Evolutionary conservation across 1,284 basidiomycete species (phyloP).

Genomic region (Kalmanozyma brasiliensis): DNA sequence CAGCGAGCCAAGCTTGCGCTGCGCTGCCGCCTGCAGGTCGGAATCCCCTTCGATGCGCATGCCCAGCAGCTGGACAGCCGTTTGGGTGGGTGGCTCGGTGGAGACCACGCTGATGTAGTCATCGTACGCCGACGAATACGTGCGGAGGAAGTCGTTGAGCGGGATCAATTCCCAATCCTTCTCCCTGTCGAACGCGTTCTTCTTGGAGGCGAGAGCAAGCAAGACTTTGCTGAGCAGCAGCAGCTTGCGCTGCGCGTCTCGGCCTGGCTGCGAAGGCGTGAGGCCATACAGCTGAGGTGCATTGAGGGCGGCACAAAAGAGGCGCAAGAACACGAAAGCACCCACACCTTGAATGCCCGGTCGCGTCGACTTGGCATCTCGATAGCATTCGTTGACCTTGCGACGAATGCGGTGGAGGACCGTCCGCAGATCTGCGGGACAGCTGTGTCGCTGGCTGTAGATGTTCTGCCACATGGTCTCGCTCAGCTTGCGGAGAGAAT

Average conservation of each 20-base stretch:
- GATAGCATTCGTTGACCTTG: constrained; percentile 55
- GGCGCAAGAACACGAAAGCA: constrained; percentile 59
- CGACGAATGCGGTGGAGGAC: constrained; percentile 50
- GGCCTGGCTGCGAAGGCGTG: constrained; percentile 32
- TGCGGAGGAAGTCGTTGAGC: constrained; percentile 46
- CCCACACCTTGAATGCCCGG: constrained; percentile 61
- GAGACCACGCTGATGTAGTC: constrained; percentile 61
- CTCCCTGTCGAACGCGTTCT: constrained; percentile 51
- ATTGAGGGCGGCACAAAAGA: constrained; percentile 61
- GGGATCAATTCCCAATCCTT: constrained; percentile 55
- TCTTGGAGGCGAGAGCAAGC: constrained; percentile 57
- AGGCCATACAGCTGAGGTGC: constrained; percentile 60
- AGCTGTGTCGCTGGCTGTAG: constrained; percentile 55
- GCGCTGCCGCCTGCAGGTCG: constrained; percentile 39
- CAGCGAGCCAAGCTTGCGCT: constrained; percentile 17
- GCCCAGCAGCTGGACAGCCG: constrained; percentile 19
- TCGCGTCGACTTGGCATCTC: constrained; percentile 27
- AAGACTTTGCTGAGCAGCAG: constrained; percentile 55
- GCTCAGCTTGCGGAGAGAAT: constrained; percentile 43
- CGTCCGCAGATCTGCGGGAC: constrained; percentile 54
- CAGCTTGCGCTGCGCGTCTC: constrained; percentile 37
- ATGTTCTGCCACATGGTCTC: constrained; percentile 57
- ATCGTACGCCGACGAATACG: constrained; percentile 54
- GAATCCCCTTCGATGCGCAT: constrained; percentile 48
- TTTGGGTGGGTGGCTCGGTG: constrained; percentile 42